These are phyloP conservation scores for Apiotrichum mycotoxinovorans DNA, from an alignment of 1,284 basidiomycete species.

Conservation along the genomic window DNA sequence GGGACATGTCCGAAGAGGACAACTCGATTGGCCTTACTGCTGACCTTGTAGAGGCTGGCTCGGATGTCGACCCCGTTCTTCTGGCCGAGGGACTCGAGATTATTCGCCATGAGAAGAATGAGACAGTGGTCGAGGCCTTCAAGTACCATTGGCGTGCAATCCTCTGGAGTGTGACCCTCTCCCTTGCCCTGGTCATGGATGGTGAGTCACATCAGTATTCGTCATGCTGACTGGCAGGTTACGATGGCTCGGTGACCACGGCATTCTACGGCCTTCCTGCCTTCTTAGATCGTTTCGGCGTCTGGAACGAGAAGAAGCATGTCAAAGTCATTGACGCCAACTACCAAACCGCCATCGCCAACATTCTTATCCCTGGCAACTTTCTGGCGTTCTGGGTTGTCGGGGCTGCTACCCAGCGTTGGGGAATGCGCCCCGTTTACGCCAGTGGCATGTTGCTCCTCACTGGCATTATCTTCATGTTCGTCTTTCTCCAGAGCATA, in stretches of 20 bases:
- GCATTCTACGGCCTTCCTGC: conserved; percentile 33
- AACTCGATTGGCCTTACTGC: conserved; percentile 14
- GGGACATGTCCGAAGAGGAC: conserved; percentile 1
- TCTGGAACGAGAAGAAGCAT: too few species aligned
- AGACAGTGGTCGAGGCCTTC: conserved; percentile 13
- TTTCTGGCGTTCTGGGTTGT: not conserved
- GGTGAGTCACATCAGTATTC: too few species aligned
- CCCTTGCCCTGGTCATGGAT: conserved; percentile 29
- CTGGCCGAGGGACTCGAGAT: conserved; percentile 8
- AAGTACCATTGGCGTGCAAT: conserved; percentile 19
- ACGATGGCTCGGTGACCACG: not conserved
- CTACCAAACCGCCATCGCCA: conserved; percentile 51
- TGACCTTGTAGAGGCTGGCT: not conserved
- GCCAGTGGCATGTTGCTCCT: conserved; percentile 45
- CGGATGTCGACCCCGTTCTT: conserved; percentile 4
- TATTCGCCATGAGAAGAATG: conserved; percentile 10
- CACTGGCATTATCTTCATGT: conserved; percentile 28
- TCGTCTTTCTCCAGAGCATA: conserved; percentile 46
- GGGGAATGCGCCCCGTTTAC: too few species aligned
- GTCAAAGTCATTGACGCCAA: conserved; percentile 30
- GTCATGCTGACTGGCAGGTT: too few species aligned
- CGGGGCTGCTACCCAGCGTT: conserved; percentile 43
- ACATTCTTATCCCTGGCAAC: conserved; percentile 35
- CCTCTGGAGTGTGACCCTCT: conserved; percentile 23
- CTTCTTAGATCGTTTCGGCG: conserved; percentile 31